Evolutionary conservation across 495 filamentous ascomycete species (phyloP), one percentile per base, ranked within the genome.

Genomic region (Letharia lupina): DNA sequence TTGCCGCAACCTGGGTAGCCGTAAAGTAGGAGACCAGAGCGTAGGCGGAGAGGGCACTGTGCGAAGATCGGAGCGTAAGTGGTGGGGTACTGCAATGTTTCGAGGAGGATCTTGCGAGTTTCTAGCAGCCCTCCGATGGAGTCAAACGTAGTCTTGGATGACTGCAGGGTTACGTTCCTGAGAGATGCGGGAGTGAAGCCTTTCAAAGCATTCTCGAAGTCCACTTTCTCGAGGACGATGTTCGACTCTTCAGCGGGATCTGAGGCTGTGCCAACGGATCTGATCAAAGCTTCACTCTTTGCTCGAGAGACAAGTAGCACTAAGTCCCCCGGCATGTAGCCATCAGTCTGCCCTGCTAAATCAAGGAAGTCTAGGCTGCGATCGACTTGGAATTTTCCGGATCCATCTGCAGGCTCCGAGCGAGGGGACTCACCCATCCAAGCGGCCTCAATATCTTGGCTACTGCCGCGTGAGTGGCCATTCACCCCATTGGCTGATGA

Each of bases 51-150:
- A 9, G 94, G 95, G 71, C 93, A 98, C 65, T 93, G 88, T 4
- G 93, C 91, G 71, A 98, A 98, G 70, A 98, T 98, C 3, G 94
- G 94, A 0, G 95, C 95, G 75, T 98, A 98, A 66, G 92, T 96
- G 16, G 94, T 98, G 0, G 94, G 94, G 72, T 97, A 98, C 76
- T 97, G 90, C 6, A 98, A 80, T 0, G 94, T 98, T 77, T 98
- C 95, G 13, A 98, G 79, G 33, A 98, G 82, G 62, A 87, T 91
- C 66, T 90, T 84, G 7, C 94, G 88, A 3, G 94, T 97, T 67
- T 89, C 84, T 23, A 85, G 84, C 15, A 98, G 80, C 16, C 94
- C 94, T 59, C 94, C 94, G 65, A 98, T 97, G 4, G 91, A 91
- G 62, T 86, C 84, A 72, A 96, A 98, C 13, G 88, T 91, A 1